Conservation (phyloP, 2,329 filamentous ascomycete species). For the Fusarium multiceps region DNA sequence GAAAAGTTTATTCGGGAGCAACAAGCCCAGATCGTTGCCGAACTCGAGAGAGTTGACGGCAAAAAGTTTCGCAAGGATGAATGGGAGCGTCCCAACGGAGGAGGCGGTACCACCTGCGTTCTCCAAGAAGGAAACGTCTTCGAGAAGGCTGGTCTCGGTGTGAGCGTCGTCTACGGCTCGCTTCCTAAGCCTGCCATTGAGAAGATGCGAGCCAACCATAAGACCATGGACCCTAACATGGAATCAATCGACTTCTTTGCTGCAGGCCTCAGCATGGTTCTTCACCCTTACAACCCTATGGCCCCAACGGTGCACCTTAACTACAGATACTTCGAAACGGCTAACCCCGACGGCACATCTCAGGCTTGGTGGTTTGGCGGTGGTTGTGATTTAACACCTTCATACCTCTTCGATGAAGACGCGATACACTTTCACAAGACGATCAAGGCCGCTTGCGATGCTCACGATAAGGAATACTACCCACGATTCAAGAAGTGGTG, state of each 20-base stretch:
- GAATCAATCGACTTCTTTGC: conserved; percentile 95
- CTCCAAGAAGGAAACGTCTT: conserved; percentile 97
- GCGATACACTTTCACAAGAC: conserved; percentile 96
- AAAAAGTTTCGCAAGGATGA: conserved; percentile 83
- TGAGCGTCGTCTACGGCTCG: conserved; percentile 92
- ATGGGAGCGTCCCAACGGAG: conserved; percentile 88
- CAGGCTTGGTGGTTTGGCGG: conserved; percentile 99
- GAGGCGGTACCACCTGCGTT: conserved; percentile 93
- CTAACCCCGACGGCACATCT: conserved; percentile 80
- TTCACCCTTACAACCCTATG: conserved; percentile 96
- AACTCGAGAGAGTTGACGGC: conserved; percentile 86
- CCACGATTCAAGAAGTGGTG: conserved; percentile 98
- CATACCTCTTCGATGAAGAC: conserved; percentile 96
- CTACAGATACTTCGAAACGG: conserved; percentile 98
- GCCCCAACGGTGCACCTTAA: conserved; percentile 98
- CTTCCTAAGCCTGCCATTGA: conserved; percentile 87
- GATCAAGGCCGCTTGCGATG: conserved; percentile 92
- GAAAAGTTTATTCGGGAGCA: conserved; percentile 95
- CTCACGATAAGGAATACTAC: conserved; percentile 92
- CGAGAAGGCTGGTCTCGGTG: conserved; percentile 96
- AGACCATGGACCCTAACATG: conserved; percentile 81
- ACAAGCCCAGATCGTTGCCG: conserved; percentile 86
- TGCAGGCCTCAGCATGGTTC: conserved; percentile 88
- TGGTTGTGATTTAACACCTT: conserved; percentile 91
- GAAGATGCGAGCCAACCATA: conserved; percentile 95